These are phyloP conservation scores for Pythium chondricola DNA, from an alignment of 352 stramenopile genomes.

Conservation along the genomic window DNA sequence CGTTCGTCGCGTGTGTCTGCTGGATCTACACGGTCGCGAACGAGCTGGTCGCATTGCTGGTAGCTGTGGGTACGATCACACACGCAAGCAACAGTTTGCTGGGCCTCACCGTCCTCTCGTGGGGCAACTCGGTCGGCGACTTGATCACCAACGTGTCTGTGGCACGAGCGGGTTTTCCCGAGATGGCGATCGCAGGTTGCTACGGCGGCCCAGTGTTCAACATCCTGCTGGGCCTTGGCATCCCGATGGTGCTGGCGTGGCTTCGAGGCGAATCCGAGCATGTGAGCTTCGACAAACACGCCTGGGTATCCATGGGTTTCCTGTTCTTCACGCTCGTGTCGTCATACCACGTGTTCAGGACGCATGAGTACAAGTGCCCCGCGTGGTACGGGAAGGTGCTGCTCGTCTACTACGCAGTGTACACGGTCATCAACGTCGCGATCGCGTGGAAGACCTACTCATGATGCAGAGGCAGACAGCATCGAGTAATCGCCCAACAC, in stretches of 20 bases:
- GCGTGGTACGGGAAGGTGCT: slow-evolving; percentile 69
- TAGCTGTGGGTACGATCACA: slow-evolving; percentile 69
- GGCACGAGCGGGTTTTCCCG: slow-evolving; percentile 64
- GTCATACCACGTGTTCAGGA: slow-evolving; percentile 47
- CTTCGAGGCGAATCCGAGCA: slow-evolving; percentile 32
- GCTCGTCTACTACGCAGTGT: slow-evolving; percentile 58
- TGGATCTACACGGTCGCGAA: slow-evolving; percentile 90
- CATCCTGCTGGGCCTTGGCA: slow-evolving; percentile 67
- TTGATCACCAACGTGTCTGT: slow-evolving; percentile 82
- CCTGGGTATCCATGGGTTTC: slow-evolving; percentile 65
- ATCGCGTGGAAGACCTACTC: slow-evolving; percentile 33
- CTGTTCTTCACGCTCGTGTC: slow-evolving; percentile 48
- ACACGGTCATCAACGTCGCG: slow-evolving; percentile 63
- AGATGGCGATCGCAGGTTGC: slow-evolving; percentile 84
- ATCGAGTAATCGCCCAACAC: too few relatives aligned
- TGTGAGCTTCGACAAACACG: slow-evolving; percentile 57
- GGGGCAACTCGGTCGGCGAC: slow-evolving; percentile 81
- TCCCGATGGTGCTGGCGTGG: slow-evolving; percentile 63
- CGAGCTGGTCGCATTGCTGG: slow-evolving; percentile 80
- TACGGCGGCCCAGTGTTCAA: slow-evolving; percentile 83
- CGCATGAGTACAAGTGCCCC: slow-evolving; percentile 51
- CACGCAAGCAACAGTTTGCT: slow-evolving; percentile 70
- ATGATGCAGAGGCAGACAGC: too few relatives aligned
- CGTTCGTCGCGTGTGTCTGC: slow-evolving; percentile 78
- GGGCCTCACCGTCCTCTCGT: slow-evolving; percentile 73